phyloP scores from a whole-genome alignment of 1,284 basidiomycete genomes.

The Melampsora occidentalis region DNA sequence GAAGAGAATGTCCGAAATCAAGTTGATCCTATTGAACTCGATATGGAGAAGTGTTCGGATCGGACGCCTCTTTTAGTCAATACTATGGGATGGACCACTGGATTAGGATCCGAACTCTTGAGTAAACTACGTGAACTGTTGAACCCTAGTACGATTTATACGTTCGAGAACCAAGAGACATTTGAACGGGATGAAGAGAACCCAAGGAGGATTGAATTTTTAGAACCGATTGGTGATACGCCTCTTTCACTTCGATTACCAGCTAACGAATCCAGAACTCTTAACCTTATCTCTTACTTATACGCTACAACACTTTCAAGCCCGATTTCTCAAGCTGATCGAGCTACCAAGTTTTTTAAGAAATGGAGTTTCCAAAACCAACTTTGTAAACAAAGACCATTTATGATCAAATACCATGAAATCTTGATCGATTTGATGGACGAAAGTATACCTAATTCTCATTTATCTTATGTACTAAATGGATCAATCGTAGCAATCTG shows the following conservation, averaged over 20 bases:
- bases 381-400: neutral
- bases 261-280: conserved; percentile 19
- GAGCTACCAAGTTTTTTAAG: neutral
- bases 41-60: neutral
- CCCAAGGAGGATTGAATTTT: neutral
- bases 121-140: conserved; percentile 18
- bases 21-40: neutral
- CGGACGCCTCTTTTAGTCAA: conserved; percentile 34
- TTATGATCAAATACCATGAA: neutral
- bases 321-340: neutral
- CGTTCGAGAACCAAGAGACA: conserved; percentile 18
- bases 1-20: too few relatives aligned
- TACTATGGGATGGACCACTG: conserved; percentile 41
- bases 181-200: neutral
- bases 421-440: neutral
- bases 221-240: conserved; percentile 39
- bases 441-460: neutral
- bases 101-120: conserved; percentile 32
- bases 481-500: neutral
- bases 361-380: neutral
- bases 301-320: neutral
- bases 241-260: conserved; percentile 25
- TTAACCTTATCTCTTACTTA: conserved; percentile 26
- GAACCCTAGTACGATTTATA: conserved; percentile 21
- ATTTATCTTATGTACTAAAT: neutral